These are phyloP conservation scores for Crithidia sp. DNA, from an alignment of 208 protist species.

Conservation along the genomic window DNA sequence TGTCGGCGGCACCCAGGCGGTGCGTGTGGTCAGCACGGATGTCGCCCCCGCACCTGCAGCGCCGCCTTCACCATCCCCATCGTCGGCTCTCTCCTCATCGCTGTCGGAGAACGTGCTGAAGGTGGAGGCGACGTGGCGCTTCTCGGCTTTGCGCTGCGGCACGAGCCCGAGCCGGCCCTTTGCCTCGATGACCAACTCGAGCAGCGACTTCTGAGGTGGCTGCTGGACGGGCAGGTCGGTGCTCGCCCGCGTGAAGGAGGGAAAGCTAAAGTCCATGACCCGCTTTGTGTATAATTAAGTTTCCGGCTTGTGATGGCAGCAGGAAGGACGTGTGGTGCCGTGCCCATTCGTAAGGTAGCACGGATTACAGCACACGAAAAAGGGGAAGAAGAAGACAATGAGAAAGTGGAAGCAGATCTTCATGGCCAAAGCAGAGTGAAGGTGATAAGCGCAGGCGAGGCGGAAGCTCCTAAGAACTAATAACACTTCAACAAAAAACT, in stretches of 20 bases:
- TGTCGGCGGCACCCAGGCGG: slow-evolving; percentile 46
- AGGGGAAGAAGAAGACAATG: slow-evolving; percentile 15
- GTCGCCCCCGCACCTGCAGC: slow-evolving; percentile 11
- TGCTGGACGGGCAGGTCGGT: slow-evolving; percentile 25
- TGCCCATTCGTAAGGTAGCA: neutral
- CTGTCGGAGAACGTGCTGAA: slow-evolving; percentile 29
- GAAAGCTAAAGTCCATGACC: slow-evolving; percentile 47
- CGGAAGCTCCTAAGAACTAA: no score
- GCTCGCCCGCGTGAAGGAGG: slow-evolving; percentile 55
- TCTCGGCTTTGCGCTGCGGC: slow-evolving; percentile 47
- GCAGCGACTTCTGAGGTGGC: slow-evolving; percentile 64
- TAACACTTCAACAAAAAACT: no score
- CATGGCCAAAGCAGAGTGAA: no score
- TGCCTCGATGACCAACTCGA: slow-evolving; percentile 79
- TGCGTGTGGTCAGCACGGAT: slow-evolving; percentile 44
- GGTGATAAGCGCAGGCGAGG: no score
- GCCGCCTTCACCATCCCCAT: neutral
- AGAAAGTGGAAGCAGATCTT: slow-evolving; percentile 3
- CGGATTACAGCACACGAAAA: neutral
- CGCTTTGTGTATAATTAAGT: neutral
- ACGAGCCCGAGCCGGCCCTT: slow-evolving; percentile 49
- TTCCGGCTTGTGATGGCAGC: no score
- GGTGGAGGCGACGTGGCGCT: slow-evolving; percentile 9
- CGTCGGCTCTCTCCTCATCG: slow-evolving; percentile 26
- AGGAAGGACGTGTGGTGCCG: neutral